Evolutionary conservation across 106 monocot genomes (phyloP), one percentile per base, ranked within the genome.

Genomic region (Apostasia shenzhenica): DNA sequence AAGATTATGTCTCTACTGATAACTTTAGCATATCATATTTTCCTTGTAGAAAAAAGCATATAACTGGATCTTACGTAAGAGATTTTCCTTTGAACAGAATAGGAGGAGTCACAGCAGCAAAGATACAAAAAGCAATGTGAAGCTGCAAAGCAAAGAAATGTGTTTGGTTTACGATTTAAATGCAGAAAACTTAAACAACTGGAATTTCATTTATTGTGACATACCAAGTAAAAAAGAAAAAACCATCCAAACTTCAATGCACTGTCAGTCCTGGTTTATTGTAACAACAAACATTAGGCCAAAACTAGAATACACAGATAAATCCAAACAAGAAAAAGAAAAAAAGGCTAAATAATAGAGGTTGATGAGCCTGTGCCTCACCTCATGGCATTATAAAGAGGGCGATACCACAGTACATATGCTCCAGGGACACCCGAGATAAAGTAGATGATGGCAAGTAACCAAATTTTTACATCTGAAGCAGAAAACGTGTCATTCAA

Each of bases 241-340:
- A 99, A 99, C 97, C 89, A 99, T 61, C 97, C 85, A 78, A 99
- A 99, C 50, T 85, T 99, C 77, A 99, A 66, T 67, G 97, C 97
- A 78, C 97, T 99, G 45, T 99, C 97, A 61, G 92, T 99, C 87
- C 95, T 95, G 56, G n/a, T 83, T 77, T 38, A 58, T 67, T 7
- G 0, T 26, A 48, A 49, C 9, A 38, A 48, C 43, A 26, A 7
- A 65, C 2, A 65, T 65, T 38, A 26, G 37, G 45, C 6, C 3
- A 62, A 45, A 45, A 62, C 43, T 45, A 9, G 6, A 61, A 61
- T 44, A 61, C 41, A 14, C 12, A 62, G 45, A 45, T 45, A 62
- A 62, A 1, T 38, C 14, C 14, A 61, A 41, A 10, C 7, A 61
- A 12, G 45, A n/a, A 45, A 63, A n/a, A 45, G 14, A 45, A 1